Evolutionary conservation across 352 stramenopile genomes (phyloP).

Genomic region (Paralagenidium karlingii): DNA sequence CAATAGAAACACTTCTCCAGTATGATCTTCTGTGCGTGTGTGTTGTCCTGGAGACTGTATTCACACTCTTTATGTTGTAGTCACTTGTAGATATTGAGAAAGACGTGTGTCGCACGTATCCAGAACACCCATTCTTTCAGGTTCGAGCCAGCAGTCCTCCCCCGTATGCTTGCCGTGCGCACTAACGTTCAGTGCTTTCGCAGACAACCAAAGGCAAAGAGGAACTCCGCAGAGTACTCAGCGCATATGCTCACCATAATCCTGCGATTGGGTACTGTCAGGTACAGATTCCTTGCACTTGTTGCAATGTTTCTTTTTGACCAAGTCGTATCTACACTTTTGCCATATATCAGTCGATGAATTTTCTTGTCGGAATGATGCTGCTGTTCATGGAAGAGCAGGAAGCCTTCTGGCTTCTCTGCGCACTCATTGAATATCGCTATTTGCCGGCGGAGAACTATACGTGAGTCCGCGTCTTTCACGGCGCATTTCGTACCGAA

Average conservation of each 20-base stretch:
- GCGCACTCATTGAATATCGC: constrained; percentile 38
- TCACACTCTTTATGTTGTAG: neutral
- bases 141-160: neutral
- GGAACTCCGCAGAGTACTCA: constrained; percentile 40
- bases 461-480: no score
- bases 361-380: constrained; percentile 60
- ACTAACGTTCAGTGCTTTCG: neutral
- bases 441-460: constrained; percentile 68
- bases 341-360: no score
- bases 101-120: constrained; percentile 46
- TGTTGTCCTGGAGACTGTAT: neutral
- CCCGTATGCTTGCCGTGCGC: neutral
- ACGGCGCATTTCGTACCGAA: neutral
- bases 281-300: no score
- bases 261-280: constrained; percentile 44
- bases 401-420: constrained; percentile 71
- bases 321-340: neutral
- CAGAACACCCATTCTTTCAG: constrained; percentile 39
- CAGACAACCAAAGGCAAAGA: constrained; percentile 22
- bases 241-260: constrained; percentile 46
- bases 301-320: neutral
- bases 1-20: constrained; percentile 11
- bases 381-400: constrained; percentile 61
- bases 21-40: constrained; percentile 4
- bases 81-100: constrained; percentile 47